Base-by-base conservation (phyloP, 2,329 filamentous ascomycete genomes). In the Claviceps purpurea region DNA sequence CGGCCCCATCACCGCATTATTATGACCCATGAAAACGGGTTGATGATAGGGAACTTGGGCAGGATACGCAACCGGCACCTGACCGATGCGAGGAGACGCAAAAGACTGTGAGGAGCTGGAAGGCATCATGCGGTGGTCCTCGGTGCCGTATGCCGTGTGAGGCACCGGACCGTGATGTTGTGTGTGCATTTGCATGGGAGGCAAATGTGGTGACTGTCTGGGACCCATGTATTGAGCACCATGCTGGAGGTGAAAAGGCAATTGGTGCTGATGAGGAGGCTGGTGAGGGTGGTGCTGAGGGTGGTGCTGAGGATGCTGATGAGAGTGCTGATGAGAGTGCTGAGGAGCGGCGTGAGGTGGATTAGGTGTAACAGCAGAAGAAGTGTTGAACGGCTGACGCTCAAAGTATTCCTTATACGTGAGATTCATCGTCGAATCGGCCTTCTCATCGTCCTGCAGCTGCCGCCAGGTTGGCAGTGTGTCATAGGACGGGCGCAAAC, bases 91-190 rank as follows among this genome's bases (percentile, higher is more conserved):
- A 48, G 91, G 89, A 16, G 90, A 95, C 8, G 87, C 85, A 65
- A 89, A 93, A 2, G 89, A 88, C 60, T 90, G 89, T 3, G 83
- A 83, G 24, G 87, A 89, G 58, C 84, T 89, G 6, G 84, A 86
- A 53, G 87, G 87, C 70, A 93, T 86, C 87, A 96, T 95, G 50
- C 89, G 81, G 62, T 90, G 87, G 54, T 89, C 86, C 58, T 95
- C 90, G 58, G 82, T 83, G 60, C 84, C 87, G 58, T 83, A 86
- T 3, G 79, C 77, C 16, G 76, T 76, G 50, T 80, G 79, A 43
- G 82, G 78, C 5, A 77, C 78, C 57, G 85, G 85, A 4, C 70
- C 73, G 60, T 89, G 87, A 53, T 86, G 85, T 55, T 84, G 83
- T 26, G 77, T 78, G 60, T 89, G 85, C 68, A 89, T 82, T 61